Evolutionary conservation across 306 rosid species (phyloP), one percentile per base, ranked within the genome.

Genomic region (Fragaria nilgerrensis): DNA sequence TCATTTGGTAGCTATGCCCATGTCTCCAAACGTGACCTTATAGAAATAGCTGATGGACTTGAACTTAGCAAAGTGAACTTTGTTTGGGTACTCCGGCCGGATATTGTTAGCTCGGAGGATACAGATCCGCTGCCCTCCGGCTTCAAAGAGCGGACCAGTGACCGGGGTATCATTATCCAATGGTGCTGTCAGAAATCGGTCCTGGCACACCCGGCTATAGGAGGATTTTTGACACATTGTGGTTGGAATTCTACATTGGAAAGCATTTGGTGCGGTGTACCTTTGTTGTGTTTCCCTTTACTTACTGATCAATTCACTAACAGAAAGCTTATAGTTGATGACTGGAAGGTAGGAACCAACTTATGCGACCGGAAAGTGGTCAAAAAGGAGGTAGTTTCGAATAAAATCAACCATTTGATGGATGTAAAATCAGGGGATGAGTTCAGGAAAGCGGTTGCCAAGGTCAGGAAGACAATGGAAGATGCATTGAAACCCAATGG

Each of bases 231-330:
- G 44, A 80, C 89, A 8, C 89, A 88, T 43, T 90, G 92, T 19
- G 95, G 92, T 2, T 88, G 92, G 96, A 90, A 90, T 43, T 88
- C 92, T 0, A 83, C 87, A 37, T 34, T 90, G 41, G 92, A 88
- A 61, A 82, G 88, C 15, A 61, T 88, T 34, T 86, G 96, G 91
- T 82, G 84, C 7, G 45, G 69, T 36, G 81, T 85, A 13, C 89
- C 96, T 2, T 25, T 88, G 7, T 22, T 90, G 52, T 90, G 96
- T 59, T 90, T 83, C 53, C 89, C 96, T 12, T 34, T 88, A 20
- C 71, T 73, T n/a, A 86, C 88, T 0, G 92, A 90, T 72, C 96
- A 88, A n/a, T 83, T 86, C 81, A 90, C 96, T 3, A 90, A 88
- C 43, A 45, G 91, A 19, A 88, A 86, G 69, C 22, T 88, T 68